Conservation (phyloP, 495 filamentous ascomycete genomes). For the Xylaria cubensis region DNA sequence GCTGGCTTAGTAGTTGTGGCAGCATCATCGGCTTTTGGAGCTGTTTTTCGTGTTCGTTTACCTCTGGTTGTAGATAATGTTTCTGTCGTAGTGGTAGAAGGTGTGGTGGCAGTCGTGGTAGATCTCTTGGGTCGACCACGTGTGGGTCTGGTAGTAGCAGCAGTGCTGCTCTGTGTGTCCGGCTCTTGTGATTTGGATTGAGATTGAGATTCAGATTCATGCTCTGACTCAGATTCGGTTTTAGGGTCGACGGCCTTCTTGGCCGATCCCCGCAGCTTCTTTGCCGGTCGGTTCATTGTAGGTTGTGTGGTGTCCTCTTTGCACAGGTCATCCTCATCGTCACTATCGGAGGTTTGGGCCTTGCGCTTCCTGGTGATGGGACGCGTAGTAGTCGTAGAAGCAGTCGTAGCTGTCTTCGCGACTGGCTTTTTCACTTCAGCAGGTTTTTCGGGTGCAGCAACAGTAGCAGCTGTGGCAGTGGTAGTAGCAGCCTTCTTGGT, state of each 20-base stretch:
- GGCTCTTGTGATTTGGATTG: conserved; percentile 23
- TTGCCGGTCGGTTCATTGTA: conserved; percentile 39
- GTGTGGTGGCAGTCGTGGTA: conserved; percentile 25
- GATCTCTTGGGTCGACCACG: conserved; percentile 36
- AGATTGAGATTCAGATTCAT: conserved; percentile 26
- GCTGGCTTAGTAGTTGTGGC: conserved; percentile 36
- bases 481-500: conserved; percentile 8
- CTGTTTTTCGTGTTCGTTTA: conserved; percentile 45
- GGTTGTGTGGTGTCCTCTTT: conserved; percentile 28
- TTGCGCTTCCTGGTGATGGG: conserved; percentile 51
- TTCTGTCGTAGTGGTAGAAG: conserved; percentile 26
- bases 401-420: neutral
- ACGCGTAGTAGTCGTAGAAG: conserved; percentile 22
- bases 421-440: conserved; percentile 9
- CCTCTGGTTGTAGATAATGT: conserved; percentile 41
- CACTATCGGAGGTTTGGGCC: conserved; percentile 52
- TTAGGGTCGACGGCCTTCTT: conserved; percentile 46
- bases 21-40: conserved; percentile 30
- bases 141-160: conserved; percentile 30
- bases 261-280: conserved; percentile 49
- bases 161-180: conserved; percentile 19
- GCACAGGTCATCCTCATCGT: conserved; percentile 42
- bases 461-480: neutral
- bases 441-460: neutral
- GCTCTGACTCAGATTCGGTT: conserved; percentile 25